Conservation (phyloP, 1,284 basidiomycete species). For the Cryptococcus sp. region DNA sequence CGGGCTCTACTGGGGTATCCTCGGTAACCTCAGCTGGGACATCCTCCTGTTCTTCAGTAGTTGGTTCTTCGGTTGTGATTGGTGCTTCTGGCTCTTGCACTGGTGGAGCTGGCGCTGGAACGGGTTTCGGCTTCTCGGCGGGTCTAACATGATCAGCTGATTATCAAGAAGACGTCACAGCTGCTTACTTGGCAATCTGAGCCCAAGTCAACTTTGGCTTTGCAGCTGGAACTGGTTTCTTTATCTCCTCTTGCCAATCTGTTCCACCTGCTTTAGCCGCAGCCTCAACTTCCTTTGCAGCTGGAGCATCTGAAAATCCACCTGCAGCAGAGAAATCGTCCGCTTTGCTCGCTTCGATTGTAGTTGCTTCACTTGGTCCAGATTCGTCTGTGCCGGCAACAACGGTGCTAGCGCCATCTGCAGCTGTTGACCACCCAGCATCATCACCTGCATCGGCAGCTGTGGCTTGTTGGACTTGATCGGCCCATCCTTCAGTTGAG, state of each 20-base stretch:
- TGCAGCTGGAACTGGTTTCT: conserved; percentile 27
- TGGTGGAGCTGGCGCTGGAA: conserved; percentile 62
- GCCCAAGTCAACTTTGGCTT: conserved; percentile 50
- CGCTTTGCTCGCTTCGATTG: conserved; percentile 19
- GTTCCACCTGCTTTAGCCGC: conserved; percentile 33
- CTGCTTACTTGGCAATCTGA: conserved; percentile 48
- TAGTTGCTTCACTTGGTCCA: neutral
- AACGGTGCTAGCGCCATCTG: conserved; percentile 8
- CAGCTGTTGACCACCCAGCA: conserved; percentile 8
- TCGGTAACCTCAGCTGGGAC: conserved; percentile 12
- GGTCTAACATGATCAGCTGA: conserved; percentile 23
- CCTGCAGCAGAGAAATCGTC: conserved; percentile 40
- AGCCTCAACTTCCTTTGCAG: conserved; percentile 37
- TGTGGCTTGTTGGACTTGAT: conserved; percentile 36
- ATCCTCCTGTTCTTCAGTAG: conserved; percentile 11
- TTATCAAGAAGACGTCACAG: neutral
- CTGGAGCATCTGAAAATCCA: conserved; percentile 41
- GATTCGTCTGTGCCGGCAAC: neutral
- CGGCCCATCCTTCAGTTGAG: conserved; percentile 35
- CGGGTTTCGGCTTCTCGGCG: conserved; percentile 45
- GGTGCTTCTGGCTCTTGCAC: conserved; percentile 26
- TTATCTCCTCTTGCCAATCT: conserved; percentile 33
- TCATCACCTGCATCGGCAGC: conserved; percentile 18
- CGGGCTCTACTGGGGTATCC: conserved; percentile 14
- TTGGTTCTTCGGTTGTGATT: conserved; percentile 23